Base-by-base conservation (phyloP, 169 alveolate genomes). In the Babesia sp. region DNA sequence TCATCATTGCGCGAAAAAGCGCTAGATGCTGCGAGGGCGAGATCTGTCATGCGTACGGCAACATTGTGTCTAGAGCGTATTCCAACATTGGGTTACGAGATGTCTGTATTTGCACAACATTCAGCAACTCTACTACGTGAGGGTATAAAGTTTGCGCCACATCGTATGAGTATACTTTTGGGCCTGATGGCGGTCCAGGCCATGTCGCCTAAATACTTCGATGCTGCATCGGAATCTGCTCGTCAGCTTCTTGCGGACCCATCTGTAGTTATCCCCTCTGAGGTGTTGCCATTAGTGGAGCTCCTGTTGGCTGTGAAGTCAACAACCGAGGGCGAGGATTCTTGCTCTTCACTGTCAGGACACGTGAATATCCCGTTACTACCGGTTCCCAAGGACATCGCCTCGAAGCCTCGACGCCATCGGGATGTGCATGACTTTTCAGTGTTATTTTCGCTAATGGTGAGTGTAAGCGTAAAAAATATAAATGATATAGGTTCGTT, bases 401-500 rank as follows among this genome's bases (percentile, higher is more conserved):
- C 1, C 3, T 11, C 12, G 3, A 37, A 20, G 14, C 31, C 24
- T 6, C 73, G 18, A 20, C 73, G 50, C 2, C 39, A 46, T 5
- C 20, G 24, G 4, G 61, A 64, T 33, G 74, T 64, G 18, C 28
- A 24, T 42, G 63, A 64, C 12, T 45, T 48, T 31, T 37, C 74
- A 8, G 44, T 64, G 28, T n/a, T 45, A 39, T 64, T 64, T 33
- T 46, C 61, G 5, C 48, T 64, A 46, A n/a, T 64, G 74, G 74
- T 64, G 18, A 45, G 74, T 50, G 8, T 3, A 34, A 0, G n/a
- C 34, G 29, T 46, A 7, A 28, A 3, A 1, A 45, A 29, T 29
- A 44, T 3, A 42, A 14, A 26, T 14, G 20, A 26, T 33, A 14
- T 64, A 64, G 74, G 74, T 22, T 11, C 74, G 61, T 2, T 64